Evolutionary conservation across 495 filamentous ascomycete species (phyloP), one percentile per base, ranked within the genome.

Genomic region (Aspergillus kassunensis): DNA sequence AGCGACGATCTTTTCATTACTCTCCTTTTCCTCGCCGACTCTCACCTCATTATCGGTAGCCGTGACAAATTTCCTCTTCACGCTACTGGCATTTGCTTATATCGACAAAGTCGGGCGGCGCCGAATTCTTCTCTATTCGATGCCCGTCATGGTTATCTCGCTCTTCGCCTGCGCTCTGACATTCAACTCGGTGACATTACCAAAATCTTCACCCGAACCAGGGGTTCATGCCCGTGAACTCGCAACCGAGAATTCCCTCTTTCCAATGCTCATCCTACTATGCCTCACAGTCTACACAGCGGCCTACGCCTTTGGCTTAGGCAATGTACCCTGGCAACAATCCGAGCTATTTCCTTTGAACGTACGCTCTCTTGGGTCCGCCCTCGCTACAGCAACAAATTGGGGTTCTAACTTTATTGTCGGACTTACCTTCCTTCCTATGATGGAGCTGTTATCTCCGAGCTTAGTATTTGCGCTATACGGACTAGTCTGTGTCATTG

Each of bases 291-390:
- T 89, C n/a, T 97, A 92, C 64, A 90, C 92, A 1, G 84, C 87
- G 44, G 81, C 82, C 0, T 97, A 93, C 61, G 91, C 91, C 9
- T 73, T 89, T 7, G 91, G 91, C n/a, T 76, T 97, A 3, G 91
- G 91, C 4, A 90, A 89, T 52, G 88, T 97, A 2, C 91, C 91
- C 0, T 97, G 91, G 91, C 90, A 92, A 72, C 90, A 95, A 65
- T 85, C 82, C 56, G 91, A 97, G 71, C 80, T 97, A 13, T 96
- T 97, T 60, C 84, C 90, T 6, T 77, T 96, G 55, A 82, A 80
- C 37, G 88, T 95, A 7, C 87, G 91, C 24, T 87, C 86, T 0
- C 62, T 95, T 2, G 91, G 91, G 6, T 91, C 88, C 25, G 84
- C 83, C 0, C 58, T 95, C n/a, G 83, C 89, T 1, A 97, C 91